phyloP scores from a whole-genome alignment of 2,329 filamentous ascomycete genomes.

The Sphaerulina musiva region DNA sequence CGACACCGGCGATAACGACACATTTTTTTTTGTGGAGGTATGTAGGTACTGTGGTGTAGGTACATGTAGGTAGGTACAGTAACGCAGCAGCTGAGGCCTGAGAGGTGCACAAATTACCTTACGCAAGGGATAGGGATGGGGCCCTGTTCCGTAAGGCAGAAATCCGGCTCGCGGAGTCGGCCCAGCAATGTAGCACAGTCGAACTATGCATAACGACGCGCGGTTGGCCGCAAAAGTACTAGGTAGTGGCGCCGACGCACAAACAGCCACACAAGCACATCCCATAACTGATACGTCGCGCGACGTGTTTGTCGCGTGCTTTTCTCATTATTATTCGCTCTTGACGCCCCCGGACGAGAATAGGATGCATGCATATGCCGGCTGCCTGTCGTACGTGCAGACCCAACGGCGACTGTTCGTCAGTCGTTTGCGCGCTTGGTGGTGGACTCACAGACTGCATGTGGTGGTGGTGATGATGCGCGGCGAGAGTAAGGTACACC shows the following conservation, averaged over 20 bases:
- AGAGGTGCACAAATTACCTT: too few species aligned
- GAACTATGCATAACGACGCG: not conserved
- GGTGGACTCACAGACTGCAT: too few species aligned
- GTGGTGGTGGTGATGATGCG: too few species aligned
- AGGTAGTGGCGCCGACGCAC: not conserved
- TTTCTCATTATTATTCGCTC: not conserved
- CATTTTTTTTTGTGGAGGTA: not conserved
- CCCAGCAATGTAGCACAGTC: not conserved
- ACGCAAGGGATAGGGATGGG: not conserved
- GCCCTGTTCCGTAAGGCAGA: not conserved
- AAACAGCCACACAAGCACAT: not conserved
- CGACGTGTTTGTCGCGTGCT: not conserved
- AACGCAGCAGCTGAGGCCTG: too few species aligned
- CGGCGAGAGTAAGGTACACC: too few species aligned
- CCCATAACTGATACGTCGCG: not conserved
- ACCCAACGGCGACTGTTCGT: too few species aligned
- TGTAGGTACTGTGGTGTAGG: too few species aligned
- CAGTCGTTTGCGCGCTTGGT: too few species aligned
- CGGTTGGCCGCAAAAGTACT: not conserved
- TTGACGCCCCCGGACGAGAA: not conserved
- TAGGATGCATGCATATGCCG: not conserved
- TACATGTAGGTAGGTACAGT: too few species aligned
- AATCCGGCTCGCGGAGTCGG: conserved; percentile 2
- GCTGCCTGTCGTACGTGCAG: not conserved
- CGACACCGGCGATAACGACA: not conserved